Evolutionary conservation across 345 rosid species (phyloP).

Genomic region (Carallia brachiata): DNA sequence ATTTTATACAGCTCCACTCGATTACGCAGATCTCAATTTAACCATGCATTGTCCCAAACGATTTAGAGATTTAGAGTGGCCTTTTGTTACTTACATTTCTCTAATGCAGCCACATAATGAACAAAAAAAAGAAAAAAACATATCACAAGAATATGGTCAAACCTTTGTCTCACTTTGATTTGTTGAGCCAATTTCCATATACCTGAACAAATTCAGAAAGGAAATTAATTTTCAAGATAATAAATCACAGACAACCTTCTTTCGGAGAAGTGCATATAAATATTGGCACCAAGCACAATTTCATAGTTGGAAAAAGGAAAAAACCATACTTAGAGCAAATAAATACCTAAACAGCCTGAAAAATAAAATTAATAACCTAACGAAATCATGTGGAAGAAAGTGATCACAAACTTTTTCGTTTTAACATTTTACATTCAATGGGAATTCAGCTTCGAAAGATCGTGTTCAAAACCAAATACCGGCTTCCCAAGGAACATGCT

Average conservation of each 20-base stretch:
- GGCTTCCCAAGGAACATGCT: background rate
- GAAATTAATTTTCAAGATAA: background rate
- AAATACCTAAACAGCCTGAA: no score
- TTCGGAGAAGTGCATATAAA: background rate
- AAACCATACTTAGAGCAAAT: no score
- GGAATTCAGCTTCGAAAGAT: background rate
- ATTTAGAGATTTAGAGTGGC: no score
- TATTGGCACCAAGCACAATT: background rate
- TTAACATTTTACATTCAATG: background rate
- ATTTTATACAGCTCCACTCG: no score
- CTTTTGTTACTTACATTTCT: no score
- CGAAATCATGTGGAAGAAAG: no score
- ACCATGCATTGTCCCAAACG: no score
- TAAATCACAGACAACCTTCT: background rate
- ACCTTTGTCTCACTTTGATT: conserved; percentile 97
- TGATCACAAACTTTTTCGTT: no score
- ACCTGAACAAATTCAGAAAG: conserved; percentile 44
- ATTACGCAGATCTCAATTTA: no score
- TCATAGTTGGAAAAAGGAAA: no score
- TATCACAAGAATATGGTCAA: conserved; percentile 28
- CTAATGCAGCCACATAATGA: no score
- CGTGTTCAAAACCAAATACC: background rate
- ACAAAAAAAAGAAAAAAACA: background rate
- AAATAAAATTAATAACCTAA: no score
- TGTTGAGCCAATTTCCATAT: conserved; percentile 71